A percentile compares a stretch with the other conserved stretches of the same genome.
phyloP scores from a whole-genome alignment of 805 yeast species.

The Jamesozyma lodderae region DNA sequence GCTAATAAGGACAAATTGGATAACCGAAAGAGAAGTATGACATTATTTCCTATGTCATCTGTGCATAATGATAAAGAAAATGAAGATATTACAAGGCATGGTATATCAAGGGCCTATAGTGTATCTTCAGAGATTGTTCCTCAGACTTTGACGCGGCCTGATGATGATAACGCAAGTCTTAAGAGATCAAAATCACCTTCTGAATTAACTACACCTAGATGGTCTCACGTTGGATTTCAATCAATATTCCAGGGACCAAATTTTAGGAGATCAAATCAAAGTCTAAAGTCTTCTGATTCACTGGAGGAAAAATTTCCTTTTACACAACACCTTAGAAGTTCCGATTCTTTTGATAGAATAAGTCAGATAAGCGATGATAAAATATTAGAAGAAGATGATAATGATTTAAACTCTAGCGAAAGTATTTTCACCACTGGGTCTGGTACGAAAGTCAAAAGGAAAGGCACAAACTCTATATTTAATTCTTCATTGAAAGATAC shows the following conservation, averaged over 20 bases:
- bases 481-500: conserved; percentile 3
- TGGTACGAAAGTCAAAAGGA: conserved; percentile 6
- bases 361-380: conserved; percentile 1
- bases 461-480: conserved; percentile 5
- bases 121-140: conserved; percentile 27
- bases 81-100: background rate
- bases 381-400: conserved; percentile 2
- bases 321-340: background rate
- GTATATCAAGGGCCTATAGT: conserved; percentile 16
- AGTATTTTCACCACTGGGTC: conserved; percentile 12
- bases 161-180: conserved; percentile 9
- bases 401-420: conserved; percentile 5
- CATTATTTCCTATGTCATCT: conserved; percentile 5
- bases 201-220: conserved; percentile 6
- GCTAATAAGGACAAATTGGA: background rate
- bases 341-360: conserved; percentile 4
- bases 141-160: conserved; percentile 19
- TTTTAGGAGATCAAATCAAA: conserved; percentile 5
- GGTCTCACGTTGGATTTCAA: conserved; percentile 16
- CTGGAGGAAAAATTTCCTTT: conserved; percentile 4
- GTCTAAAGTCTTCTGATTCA: conserved; percentile 2
- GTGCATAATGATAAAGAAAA: conserved; percentile 1
- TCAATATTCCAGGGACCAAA: conserved; percentile 12
- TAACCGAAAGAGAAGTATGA: conserved; percentile 7
- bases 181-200: conserved; percentile 10